Conservation (phyloP, 257 asterid genomes). For the Solanum ossicruentum region DNA sequence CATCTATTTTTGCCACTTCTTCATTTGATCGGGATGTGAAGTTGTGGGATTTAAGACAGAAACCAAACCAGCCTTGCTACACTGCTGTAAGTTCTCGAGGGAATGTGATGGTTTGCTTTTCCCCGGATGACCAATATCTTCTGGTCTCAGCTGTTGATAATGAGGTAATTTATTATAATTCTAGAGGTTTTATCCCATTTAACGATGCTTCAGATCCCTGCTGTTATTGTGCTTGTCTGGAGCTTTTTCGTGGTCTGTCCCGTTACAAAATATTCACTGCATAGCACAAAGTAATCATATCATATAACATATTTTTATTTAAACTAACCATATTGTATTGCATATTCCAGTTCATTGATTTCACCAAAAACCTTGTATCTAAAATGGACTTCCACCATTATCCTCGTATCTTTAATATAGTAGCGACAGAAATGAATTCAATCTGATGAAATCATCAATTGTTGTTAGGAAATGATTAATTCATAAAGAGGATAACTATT, state of each 20-base stretch:
- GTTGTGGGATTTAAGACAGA: constrained; percentile 91
- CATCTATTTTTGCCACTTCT: constrained; percentile 79
- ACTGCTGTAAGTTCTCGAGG: constrained; percentile 76
- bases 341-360: background rate
- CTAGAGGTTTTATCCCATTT: background rate
- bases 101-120: constrained; percentile 93
- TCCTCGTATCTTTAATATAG: background rate
- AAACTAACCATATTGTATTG: background rate
- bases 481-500: background rate
- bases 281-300: background rate
- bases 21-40: constrained; percentile 83
- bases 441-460: background rate
- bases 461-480: background rate
- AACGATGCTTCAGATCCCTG: background rate
- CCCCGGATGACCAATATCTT: constrained; percentile 88
- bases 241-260: background rate
- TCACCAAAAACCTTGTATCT: background rate
- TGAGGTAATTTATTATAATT: constrained; percentile 41
- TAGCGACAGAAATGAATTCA: background rate
- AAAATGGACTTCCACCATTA: background rate
- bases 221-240: background rate
- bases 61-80: constrained; percentile 66
- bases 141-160: constrained; percentile 95
- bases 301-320: background rate
- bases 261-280: background rate